These are phyloP conservation scores for Geotrichum histeridarum DNA, from an alignment of 1,139 yeast species.

Conservation along the genomic window DNA sequence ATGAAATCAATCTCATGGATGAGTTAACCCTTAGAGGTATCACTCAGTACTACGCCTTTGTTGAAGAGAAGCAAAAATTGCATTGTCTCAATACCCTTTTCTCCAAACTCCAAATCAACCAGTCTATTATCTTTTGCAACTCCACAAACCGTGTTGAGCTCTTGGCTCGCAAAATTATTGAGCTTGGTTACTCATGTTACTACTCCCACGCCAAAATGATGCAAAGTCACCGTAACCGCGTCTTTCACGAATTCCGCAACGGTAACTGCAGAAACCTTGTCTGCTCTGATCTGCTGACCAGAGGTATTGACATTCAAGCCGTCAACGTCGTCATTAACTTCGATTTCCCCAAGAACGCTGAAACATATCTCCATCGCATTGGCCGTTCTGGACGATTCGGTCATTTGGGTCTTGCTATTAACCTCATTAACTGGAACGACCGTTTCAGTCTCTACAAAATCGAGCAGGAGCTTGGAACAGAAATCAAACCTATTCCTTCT, in stretches of 20 bases:
- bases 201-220: slow-evolving; percentile 98
- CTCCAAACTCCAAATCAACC: slow-evolving; percentile 90
- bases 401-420: slow-evolving; percentile 95
- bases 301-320: slow-evolving; percentile 99
- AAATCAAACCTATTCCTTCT: slow-evolving; percentile 92
- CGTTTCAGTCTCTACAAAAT: slow-evolving; percentile 88
- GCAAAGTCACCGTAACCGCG: slow-evolving; percentile 94
- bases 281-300: slow-evolving; percentile 90
- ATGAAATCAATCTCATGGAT: slow-evolving; percentile 95
- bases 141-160: slow-evolving; percentile 94
- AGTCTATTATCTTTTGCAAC: slow-evolving; percentile 93
- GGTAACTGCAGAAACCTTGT: slow-evolving; percentile 96
- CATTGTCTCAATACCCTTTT: slow-evolving; percentile 94
- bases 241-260: slow-evolving; percentile 96
- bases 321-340: slow-evolving; percentile 96
- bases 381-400: slow-evolving; percentile 99
- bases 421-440: slow-evolving; percentile 94
- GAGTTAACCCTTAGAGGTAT: slow-evolving; percentile 94
- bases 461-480: slow-evolving; percentile 96
- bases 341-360: slow-evolving; percentile 97
- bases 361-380: slow-evolving; percentile 94
- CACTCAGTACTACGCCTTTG: slow-evolving; percentile 94
- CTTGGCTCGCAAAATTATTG: slow-evolving; percentile 92
- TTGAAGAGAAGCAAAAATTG: slow-evolving; percentile 91
- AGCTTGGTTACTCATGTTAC: slow-evolving; percentile 92